These are phyloP conservation scores for Aspergillus novoparasiticus DNA, from an alignment of 2,329 filamentous ascomycete species.

Conservation along the genomic window DNA sequence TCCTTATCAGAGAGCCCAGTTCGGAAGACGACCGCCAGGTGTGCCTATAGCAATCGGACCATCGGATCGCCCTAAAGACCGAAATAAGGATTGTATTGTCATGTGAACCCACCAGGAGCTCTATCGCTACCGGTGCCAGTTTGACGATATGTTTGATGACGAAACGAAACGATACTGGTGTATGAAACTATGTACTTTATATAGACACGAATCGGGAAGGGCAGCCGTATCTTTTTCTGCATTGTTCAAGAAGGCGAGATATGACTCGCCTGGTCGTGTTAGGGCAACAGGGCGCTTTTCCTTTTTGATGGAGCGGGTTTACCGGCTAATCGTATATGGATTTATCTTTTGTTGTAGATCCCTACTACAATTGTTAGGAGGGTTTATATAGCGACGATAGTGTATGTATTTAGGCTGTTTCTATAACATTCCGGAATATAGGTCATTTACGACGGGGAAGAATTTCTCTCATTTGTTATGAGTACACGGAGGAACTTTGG, in stretches of 20 bases:
- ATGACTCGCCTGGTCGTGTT: not conserved
- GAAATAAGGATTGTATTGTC: slow-evolving; percentile 47
- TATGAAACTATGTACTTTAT: slow-evolving; percentile 12
- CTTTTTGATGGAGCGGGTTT: not conserved
- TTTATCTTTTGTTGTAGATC: not conserved
- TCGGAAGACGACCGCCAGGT: slow-evolving; percentile 19
- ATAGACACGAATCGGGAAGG: slow-evolving; percentile 4
- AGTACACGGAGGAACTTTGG: too few relatives aligned
- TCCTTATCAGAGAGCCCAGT: slow-evolving; percentile 24
- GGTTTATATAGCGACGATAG: too few relatives aligned
- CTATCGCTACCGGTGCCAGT: not conserved
- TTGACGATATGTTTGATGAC: slow-evolving; percentile 2
- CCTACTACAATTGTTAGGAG: not conserved
- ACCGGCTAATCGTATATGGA: not conserved
- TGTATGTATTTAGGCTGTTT: not conserved
- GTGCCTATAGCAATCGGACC: slow-evolving; percentile 14
- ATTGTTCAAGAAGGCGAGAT: not conserved
- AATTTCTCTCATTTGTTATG: not conserved
- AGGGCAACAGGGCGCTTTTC: not conserved
- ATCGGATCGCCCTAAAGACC: slow-evolving; percentile 29
- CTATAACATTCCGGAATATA: not conserved
- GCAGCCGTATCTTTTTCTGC: not conserved
- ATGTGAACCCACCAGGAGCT: slow-evolving; percentile 34
- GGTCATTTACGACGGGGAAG: not conserved
- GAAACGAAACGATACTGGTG: slow-evolving; percentile 5